Evolutionary conservation across 257 asterid species (phyloP).

Genomic region (Coffea canephora): DNA sequence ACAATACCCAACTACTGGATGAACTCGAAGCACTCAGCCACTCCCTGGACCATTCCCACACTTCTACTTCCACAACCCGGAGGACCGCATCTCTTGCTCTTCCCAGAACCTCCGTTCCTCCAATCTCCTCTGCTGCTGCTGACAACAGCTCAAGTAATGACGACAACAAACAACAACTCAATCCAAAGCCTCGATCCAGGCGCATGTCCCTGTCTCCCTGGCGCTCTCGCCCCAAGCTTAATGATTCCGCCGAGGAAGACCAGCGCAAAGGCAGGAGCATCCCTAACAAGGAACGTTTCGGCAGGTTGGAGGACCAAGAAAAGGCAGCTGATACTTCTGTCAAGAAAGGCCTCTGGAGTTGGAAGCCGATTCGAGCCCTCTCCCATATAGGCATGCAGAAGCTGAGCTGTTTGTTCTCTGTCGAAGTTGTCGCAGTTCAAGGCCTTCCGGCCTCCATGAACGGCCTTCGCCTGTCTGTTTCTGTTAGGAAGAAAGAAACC

Average conservation of each 20-base stretch:
- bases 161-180: conserved; percentile 23
- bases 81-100: conserved; percentile 74
- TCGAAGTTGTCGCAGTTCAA: conserved; percentile 70
- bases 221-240: conserved; percentile 56
- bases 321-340: conserved; percentile 27
- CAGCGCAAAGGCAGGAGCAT: conserved; percentile 9
- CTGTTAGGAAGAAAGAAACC: conserved; percentile 73
- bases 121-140: conserved; percentile 29
- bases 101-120: conserved; percentile 54
- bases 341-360: conserved; percentile 74
- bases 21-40: conserved; percentile 83
- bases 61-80: conserved; percentile 35
- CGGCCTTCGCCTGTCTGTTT: conserved; percentile 78
- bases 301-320: conserved; percentile 33
- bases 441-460: conserved; percentile 80
- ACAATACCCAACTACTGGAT: conserved; percentile 63
- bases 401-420: conserved; percentile 77
- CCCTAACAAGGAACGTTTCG: conserved; percentile 9
- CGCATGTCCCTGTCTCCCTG: conserved; percentile 85
- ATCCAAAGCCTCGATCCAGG: conserved; percentile 63
- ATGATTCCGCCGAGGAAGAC: conserved; percentile 9
- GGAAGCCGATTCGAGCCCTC: conserved; percentile 89
- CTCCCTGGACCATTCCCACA: conserved; percentile 53
- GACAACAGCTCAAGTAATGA: conserved; percentile 11
- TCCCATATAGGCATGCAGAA: conserved; percentile 81